Percentiles rank a stretch among this genome's conserved stretches.
These are phyloP conservation scores for Trametes maxima DNA, from an alignment of 768 basidiomycete genomes.

Conservation along the genomic window DNA sequence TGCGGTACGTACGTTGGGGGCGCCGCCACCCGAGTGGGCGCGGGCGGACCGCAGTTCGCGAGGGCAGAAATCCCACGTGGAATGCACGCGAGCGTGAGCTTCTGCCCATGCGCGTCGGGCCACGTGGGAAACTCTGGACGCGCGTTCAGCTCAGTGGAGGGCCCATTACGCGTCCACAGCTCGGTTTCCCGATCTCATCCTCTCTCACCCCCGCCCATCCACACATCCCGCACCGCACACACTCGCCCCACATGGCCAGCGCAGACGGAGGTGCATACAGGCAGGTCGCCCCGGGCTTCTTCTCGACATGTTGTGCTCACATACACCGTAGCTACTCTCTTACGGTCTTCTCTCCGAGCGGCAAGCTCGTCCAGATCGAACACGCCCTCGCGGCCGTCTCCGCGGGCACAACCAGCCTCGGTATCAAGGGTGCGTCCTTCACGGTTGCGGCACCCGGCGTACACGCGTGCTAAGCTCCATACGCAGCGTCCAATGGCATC, in stretches of 20 bases:
- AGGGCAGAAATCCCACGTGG: not conserved
- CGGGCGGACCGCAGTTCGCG: conserved; percentile 4
- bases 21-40: not conserved
- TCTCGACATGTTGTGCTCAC: conserved; percentile 14
- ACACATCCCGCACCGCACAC: not conserved
- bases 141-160: conserved; percentile 24
- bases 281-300: conserved; percentile 21
- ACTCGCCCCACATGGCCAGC: conserved; percentile 60
- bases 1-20: not conserved
- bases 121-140: conserved; percentile 22
- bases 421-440: conserved; percentile 83
- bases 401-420: conserved; percentile 94
- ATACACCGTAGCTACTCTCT: conserved; percentile 80
- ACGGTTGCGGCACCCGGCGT: not conserved
- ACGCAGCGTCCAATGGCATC: conserved; percentile 93
- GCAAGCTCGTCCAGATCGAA: conserved; percentile 99
- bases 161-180: conserved; percentile 24
- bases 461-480: conserved; percentile 20
- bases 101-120: not conserved
- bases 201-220: not conserved
- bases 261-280: conserved; percentile 56
- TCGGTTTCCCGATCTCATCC: conserved; percentile 8
- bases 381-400: conserved; percentile 97
- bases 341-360: conserved; percentile 98
- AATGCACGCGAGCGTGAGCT: not conserved